Conservation (phyloP, 2,329 filamentous ascomycete species). For the Endothia cerciana region DNA sequence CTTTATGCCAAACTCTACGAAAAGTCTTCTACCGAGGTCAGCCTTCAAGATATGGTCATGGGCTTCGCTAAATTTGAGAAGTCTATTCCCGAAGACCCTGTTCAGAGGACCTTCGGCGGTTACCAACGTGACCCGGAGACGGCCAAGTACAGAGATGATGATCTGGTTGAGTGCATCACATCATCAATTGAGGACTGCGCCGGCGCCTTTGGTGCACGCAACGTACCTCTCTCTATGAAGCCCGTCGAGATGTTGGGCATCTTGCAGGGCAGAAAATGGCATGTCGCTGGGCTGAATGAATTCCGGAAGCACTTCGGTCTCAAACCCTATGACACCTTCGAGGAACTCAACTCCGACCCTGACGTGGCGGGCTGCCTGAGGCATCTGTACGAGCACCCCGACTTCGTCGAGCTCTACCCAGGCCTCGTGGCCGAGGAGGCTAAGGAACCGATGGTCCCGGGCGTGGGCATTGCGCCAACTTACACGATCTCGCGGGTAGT, state of each 20-base stretch:
- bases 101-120: constrained; percentile 68
- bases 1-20: constrained; percentile 67
- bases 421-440: constrained; percentile 77
- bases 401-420: constrained; percentile 80
- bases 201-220: constrained; percentile 72
- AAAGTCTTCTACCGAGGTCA: constrained; percentile 60
- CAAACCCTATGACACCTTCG: constrained; percentile 75
- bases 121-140: constrained; percentile 64
- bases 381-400: constrained; percentile 75
- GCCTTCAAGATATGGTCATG: constrained; percentile 62
- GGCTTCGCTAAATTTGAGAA: constrained; percentile 67
- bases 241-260: constrained; percentile 82
- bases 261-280: constrained; percentile 76
- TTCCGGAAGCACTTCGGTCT: constrained; percentile 83
- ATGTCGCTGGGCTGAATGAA: constrained; percentile 78
- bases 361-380: constrained; percentile 67
- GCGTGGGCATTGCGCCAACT: constrained; percentile 74
- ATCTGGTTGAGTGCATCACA: constrained; percentile 71
- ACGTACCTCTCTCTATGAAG: constrained; percentile 74
- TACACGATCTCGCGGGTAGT: constrained; percentile 80
- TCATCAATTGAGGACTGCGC: constrained; percentile 77
- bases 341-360: constrained; percentile 81
- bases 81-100: constrained; percentile 66
- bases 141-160: constrained; percentile 75
- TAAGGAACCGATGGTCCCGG: constrained; percentile 74